Conservation (phyloP, 1,284 basidiomycete species). For the Sporisorium exsertum region DNA sequence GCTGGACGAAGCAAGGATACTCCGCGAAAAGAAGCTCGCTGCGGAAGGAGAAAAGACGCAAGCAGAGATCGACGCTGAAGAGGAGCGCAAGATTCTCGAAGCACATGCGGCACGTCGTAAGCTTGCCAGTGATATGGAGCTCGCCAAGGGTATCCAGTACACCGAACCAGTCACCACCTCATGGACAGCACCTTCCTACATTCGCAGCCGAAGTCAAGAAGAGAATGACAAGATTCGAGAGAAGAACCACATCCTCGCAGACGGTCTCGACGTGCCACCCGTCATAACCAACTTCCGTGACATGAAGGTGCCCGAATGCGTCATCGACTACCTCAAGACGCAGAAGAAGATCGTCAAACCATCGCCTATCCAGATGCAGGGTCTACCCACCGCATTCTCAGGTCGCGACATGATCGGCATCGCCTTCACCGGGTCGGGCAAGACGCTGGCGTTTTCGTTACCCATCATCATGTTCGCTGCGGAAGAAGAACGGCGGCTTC, state of each 20-base stretch:
- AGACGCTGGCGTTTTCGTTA: slow-evolving; percentile 71
- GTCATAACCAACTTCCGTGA: slow-evolving; percentile 93
- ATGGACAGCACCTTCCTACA: slow-evolving; percentile 88
- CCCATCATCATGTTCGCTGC: slow-evolving; percentile 76
- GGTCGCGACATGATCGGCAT: slow-evolving; percentile 72
- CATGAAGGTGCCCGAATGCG: slow-evolving; percentile 92
- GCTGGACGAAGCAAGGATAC: slow-evolving; percentile 71
- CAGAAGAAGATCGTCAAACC: slow-evolving; percentile 84
- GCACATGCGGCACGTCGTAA: slow-evolving; percentile 91
- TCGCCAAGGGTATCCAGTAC: slow-evolving; percentile 92
- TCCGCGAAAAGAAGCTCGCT: slow-evolving; percentile 79
- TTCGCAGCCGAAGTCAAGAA: slow-evolving; percentile 78
- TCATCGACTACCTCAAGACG: slow-evolving; percentile 83
- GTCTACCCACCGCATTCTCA: slow-evolving; percentile 83
- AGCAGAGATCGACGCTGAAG: slow-evolving; percentile 84
- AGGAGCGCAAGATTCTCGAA: slow-evolving; percentile 87
- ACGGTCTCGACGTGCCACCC: slow-evolving; percentile 91
- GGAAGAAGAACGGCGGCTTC: slow-evolving; percentile 87
- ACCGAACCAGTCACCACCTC: slow-evolving; percentile 87
- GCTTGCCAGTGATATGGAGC: slow-evolving; percentile 88
- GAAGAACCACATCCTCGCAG: slow-evolving; percentile 89
- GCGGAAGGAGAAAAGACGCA: slow-evolving; percentile 77
- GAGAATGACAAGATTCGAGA: slow-evolving; percentile 83
- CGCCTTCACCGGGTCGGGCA: slow-evolving; percentile 71
- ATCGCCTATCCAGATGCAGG: slow-evolving; percentile 97